Conservation (phyloP, 2,329 filamentous ascomycete genomes). For the Fonsecaea nubica region DNA sequence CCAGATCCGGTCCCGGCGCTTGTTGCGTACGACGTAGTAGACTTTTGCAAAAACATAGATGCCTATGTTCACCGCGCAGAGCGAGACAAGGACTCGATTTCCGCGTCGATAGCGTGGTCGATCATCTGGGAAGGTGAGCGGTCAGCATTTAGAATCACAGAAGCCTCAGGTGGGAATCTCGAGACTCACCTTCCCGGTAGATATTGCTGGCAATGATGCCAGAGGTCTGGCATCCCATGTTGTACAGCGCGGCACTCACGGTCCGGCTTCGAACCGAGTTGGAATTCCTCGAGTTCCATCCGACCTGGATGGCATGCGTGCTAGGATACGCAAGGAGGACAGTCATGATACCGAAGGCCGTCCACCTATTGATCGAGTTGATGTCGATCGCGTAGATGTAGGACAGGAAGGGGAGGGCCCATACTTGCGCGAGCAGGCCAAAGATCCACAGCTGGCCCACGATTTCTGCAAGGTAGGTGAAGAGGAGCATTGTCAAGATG, state of each 20-base stretch:
- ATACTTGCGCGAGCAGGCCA: conserved; percentile 57
- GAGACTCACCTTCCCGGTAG: conserved; percentile 41
- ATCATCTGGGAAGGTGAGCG: conserved; percentile 47
- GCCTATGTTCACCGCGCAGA: conserved; percentile 41
- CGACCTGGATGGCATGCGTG: conserved; percentile 57
- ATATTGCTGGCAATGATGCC: conserved; percentile 48
- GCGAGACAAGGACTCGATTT: conserved; percentile 45
- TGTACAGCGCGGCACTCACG: conserved; percentile 58
- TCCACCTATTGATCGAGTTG: conserved; percentile 53
- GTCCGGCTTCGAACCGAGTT: conserved; percentile 59
- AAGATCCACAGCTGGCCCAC: conserved; percentile 56
- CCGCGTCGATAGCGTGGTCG: conserved; percentile 64
- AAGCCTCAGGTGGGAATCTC: no score
- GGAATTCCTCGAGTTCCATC: conserved; percentile 57
- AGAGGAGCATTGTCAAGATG: conserved; percentile 64
- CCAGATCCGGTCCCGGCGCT: conserved; percentile 45
- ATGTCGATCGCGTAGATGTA: conserved; percentile 54
- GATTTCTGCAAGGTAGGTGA: conserved; percentile 46
- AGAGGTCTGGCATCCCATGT: conserved; percentile 52
- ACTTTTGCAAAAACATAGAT: conserved; percentile 43
- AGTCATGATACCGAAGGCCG: conserved; percentile 50
- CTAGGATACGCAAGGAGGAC: conserved; percentile 58
- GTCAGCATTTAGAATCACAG: conserved; percentile 2
- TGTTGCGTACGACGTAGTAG: conserved; percentile 46
- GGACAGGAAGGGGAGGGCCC: conserved; percentile 60